These are phyloP conservation scores for Xylaria sp. DNA, from an alignment of 2,329 filamentous ascomycete species.

Conservation along the genomic window DNA sequence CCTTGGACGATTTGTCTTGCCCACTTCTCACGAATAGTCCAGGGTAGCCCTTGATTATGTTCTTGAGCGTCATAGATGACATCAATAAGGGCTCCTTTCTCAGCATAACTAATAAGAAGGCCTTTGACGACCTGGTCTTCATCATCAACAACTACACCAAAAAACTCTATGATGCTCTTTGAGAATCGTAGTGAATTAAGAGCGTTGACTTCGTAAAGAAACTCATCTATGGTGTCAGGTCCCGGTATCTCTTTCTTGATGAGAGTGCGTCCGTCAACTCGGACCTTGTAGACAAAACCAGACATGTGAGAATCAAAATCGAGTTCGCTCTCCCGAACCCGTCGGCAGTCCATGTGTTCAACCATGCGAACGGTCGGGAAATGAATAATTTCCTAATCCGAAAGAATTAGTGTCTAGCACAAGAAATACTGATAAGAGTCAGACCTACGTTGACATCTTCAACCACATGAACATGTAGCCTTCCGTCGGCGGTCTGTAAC, in stretches of 20 bases:
- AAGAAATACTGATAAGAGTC: slow-evolving; percentile 1
- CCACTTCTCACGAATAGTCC: slow-evolving; percentile 84
- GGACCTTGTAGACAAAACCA: slow-evolving; percentile 96
- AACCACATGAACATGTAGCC: slow-evolving; percentile 95
- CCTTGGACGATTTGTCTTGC: slow-evolving; percentile 90
- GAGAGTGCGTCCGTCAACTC: slow-evolving; percentile 71
- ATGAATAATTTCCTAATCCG: slow-evolving; percentile 78
- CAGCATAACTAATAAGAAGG: slow-evolving; percentile 86
- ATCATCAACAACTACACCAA: slow-evolving; percentile 89
- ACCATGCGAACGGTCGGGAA: slow-evolving; percentile 81
- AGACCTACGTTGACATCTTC: slow-evolving; percentile 82
- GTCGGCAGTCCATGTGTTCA: slow-evolving; percentile 73
- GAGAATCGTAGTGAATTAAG: slow-evolving; percentile 80
- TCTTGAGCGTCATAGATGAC: slow-evolving; percentile 82
- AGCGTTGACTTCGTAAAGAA: slow-evolving; percentile 96
- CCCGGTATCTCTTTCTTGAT: slow-evolving; percentile 99
- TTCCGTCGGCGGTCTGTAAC: slow-evolving; percentile 85
- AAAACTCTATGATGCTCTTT: slow-evolving; percentile 82
- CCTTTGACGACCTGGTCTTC: slow-evolving; percentile 79
- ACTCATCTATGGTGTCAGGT: slow-evolving; percentile 94
- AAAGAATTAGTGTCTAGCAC: slow-evolving; percentile 22
- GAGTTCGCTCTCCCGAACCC: slow-evolving; percentile 77
- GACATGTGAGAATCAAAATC: slow-evolving; percentile 92
- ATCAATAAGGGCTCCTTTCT: slow-evolving; percentile 88
- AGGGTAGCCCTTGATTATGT: slow-evolving; percentile 65